phyloP scores from a whole-genome alignment of 257 asterid genomes.

The Apocynum venetum region DNA sequence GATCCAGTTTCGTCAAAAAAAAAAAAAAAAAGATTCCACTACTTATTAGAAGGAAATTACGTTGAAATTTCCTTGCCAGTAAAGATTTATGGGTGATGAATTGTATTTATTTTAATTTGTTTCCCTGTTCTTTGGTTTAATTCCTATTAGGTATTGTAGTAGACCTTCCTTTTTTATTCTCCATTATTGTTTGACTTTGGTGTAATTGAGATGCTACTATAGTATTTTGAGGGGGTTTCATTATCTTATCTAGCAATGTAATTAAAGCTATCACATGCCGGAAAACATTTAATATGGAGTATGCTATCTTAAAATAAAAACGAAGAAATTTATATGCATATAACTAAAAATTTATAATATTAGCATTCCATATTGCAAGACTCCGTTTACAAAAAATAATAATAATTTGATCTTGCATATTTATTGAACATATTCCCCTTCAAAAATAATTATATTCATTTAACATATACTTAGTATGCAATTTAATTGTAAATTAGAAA shows the following conservation, averaged over 20 bases:
- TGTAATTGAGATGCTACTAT: background rate
- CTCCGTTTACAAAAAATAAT: no score
- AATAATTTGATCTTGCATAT: no score
- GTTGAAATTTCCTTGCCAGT: background rate
- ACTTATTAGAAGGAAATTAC: background rate
- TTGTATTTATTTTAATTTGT: background rate
- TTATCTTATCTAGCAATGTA: background rate
- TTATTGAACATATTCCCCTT: no score
- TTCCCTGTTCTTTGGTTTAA: background rate
- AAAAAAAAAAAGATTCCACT: no score
- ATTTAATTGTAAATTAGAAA: no score
- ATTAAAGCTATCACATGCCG: conserved; percentile 7
- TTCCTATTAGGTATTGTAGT: background rate
- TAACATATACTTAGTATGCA: no score
- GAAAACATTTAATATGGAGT: background rate
- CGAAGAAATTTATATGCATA: background rate
- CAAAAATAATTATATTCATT: no score
- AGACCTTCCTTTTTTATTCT: background rate
- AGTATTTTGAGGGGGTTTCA: background rate
- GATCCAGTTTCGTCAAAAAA: no score
- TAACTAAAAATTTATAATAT: background rate
- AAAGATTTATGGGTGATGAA: background rate
- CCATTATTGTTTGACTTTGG: conserved; percentile 7
- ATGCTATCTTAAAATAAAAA: background rate
- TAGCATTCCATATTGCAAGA: no score